Percentiles rank a stretch among this genome's conserved stretches.
These are phyloP conservation scores for Neohortaea acidophila DNA, from an alignment of 495 filamentous ascomycete species.

Conservation along the genomic window DNA sequence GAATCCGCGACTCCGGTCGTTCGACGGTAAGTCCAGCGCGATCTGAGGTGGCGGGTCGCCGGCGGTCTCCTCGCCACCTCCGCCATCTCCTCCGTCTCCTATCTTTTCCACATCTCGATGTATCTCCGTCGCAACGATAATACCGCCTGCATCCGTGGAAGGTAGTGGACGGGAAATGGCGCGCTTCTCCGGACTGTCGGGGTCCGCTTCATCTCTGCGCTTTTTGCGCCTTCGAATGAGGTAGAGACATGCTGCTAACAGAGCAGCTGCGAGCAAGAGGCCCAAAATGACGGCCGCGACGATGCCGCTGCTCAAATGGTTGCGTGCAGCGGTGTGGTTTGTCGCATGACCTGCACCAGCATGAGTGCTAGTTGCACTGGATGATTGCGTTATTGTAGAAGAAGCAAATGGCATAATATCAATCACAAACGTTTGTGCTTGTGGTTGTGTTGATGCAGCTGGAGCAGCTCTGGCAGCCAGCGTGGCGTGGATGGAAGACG, in stretches of 20 bases:
- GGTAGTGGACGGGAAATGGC: slow-evolving; percentile 21
- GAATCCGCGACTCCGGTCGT: slow-evolving; percentile 1
- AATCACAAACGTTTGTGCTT: slow-evolving; percentile 18
- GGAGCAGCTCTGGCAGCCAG: slow-evolving; percentile 17
- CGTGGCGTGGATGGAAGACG: slow-evolving; percentile 16
- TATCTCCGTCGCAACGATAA: slow-evolving; percentile 2
- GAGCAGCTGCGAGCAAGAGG: slow-evolving; percentile 1
- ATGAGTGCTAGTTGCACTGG: slow-evolving; percentile 1
- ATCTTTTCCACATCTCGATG: slow-evolving; percentile 21
- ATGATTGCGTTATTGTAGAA: neutral
- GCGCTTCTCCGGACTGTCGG: slow-evolving; percentile 12
- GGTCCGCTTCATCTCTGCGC: slow-evolving; percentile 4
- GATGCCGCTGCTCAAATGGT: slow-evolving; percentile 1
- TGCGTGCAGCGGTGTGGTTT: neutral
- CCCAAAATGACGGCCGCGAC: slow-evolving; percentile 10
- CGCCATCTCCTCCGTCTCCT: neutral
- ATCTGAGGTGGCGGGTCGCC: slow-evolving; percentile 21
- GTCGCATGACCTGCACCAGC: neutral
- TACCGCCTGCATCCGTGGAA: neutral
- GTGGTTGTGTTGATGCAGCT: slow-evolving; percentile 5
- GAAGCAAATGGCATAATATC: slow-evolving; percentile 3
- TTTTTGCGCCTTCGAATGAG: slow-evolving; percentile 15
- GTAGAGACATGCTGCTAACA: too few species aligned
- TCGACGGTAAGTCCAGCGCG: slow-evolving; percentile 11
- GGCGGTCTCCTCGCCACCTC: slow-evolving; percentile 6